Percentiles rank a stretch among this genome's conserved stretches.
Evolutionary conservation across 1,284 basidiomycete genomes (phyloP).

Genomic region (Nidula niveotomentosa): DNA sequence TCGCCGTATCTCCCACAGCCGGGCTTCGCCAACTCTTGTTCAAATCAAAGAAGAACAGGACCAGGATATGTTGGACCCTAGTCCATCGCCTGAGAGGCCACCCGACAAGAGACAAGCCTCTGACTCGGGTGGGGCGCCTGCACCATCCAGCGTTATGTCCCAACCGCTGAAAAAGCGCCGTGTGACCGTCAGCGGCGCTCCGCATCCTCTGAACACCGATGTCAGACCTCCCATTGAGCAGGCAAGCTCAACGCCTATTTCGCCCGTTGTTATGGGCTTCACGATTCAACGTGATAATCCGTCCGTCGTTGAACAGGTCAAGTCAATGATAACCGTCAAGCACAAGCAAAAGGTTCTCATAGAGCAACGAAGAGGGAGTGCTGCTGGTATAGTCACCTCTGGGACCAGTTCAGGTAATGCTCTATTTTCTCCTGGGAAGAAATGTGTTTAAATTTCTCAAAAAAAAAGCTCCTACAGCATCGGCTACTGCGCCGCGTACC

Average conservation of each 20-base stretch:
- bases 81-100: slow-evolving; percentile 17
- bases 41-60: slow-evolving; percentile 66
- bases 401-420: slow-evolving; percentile 13
- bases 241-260: slow-evolving; percentile 53
- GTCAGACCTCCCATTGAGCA: slow-evolving; percentile 42
- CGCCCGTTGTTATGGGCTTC: slow-evolving; percentile 65
- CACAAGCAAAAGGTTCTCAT: slow-evolving; percentile 70
- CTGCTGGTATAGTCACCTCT: slow-evolving; percentile 38
- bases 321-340: slow-evolving; percentile 61
- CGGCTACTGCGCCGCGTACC: slow-evolving; percentile 16
- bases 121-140: slow-evolving; percentile 23
- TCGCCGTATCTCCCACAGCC: slow-evolving; percentile 23
- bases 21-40: slow-evolving; percentile 43
- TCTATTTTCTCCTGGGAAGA: slow-evolving; percentile 18
- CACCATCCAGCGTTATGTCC: slow-evolving; percentile 40
- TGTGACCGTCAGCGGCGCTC: slow-evolving; percentile 62
- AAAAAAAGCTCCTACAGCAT: slow-evolving; percentile 2
- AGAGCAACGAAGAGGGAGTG: slow-evolving; percentile 64
- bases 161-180: slow-evolving; percentile 71
- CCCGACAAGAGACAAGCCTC: slow-evolving; percentile 12
- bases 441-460: slow-evolving; percentile 12
- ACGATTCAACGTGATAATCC: slow-evolving; percentile 59
- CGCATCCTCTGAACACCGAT: slow-evolving; percentile 54
- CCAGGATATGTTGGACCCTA: slow-evolving; percentile 40
- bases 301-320: slow-evolving; percentile 56